Conservation (phyloP, 2,329 filamentous ascomycete species). For the Phaeoacremonium minimum region DNA sequence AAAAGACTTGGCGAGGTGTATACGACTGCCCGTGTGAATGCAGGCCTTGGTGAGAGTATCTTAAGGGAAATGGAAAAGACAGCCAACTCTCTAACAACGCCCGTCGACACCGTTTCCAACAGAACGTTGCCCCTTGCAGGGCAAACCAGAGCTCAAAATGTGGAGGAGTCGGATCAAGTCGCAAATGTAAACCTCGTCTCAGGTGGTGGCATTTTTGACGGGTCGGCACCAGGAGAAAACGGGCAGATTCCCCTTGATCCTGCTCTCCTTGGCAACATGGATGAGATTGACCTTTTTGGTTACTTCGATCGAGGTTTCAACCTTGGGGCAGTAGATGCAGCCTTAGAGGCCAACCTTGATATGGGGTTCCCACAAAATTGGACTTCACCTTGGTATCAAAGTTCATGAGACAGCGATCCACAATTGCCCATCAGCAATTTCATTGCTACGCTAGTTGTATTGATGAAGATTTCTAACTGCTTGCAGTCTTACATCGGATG, state of each 20-base stretch:
- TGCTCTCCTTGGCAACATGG: conserved; percentile 22
- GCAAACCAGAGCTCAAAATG: neutral
- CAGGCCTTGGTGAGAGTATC: conserved; percentile 49
- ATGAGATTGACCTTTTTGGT: conserved; percentile 50
- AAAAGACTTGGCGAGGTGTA: conserved; percentile 51
- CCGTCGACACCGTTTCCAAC: conserved; percentile 4
- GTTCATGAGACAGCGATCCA: too few relatives aligned
- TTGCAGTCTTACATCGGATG: too few relatives aligned
- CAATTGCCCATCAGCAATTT: too few relatives aligned
- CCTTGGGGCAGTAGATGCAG: conserved; percentile 48
- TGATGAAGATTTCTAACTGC: too few relatives aligned
- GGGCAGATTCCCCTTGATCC: conserved; percentile 14
- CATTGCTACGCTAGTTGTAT: too few relatives aligned
- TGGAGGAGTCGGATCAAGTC: neutral
- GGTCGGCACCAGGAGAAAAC: neutral
- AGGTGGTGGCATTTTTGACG: neutral
- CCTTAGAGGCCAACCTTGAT: conserved; percentile 49
- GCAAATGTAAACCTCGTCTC: neutral
- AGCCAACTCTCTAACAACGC: conserved; percentile 33
- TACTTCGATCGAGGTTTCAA: conserved; percentile 53
- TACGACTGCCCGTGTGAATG: conserved; percentile 51
- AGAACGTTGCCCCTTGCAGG: conserved; percentile 14
- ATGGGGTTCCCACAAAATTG: conserved; percentile 49
- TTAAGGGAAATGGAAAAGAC: conserved; percentile 53
- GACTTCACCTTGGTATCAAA: conserved; percentile 17